phyloP scores from a whole-genome alignment of 768 basidiomycete genomes.

The Serendipita vermifera region DNA sequence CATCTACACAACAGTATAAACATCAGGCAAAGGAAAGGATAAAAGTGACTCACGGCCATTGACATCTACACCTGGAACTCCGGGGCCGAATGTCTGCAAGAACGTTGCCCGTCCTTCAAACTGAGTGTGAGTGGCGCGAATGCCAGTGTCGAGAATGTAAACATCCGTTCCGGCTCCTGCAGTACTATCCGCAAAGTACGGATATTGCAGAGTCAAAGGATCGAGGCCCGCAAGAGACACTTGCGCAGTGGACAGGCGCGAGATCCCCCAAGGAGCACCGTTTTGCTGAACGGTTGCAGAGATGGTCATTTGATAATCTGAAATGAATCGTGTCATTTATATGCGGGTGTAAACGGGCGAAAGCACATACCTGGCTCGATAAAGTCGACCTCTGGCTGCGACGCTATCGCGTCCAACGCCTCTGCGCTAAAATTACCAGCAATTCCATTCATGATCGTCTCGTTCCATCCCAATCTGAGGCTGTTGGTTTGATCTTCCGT shows the following conservation, averaged over 20 bases:
- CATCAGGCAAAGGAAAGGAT: background rate
- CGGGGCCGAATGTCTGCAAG: conserved; percentile 32
- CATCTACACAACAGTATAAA: background rate
- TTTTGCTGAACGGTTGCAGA: background rate
- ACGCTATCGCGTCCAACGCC: conserved; percentile 28
- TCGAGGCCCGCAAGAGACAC: conserved; percentile 22
- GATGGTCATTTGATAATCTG: background rate
- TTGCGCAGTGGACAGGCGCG: conserved; percentile 1
- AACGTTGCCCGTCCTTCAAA: conserved; percentile 30
- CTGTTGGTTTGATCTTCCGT: background rate
- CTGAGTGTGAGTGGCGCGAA: conserved; percentile 34
- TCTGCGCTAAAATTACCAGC: conserved; percentile 25
- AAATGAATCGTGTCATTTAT: conserved; percentile 18
- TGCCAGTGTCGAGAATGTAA: conserved; percentile 15
- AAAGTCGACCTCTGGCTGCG: conserved; percentile 29
- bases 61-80: conserved; percentile 1
- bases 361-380: conserved; percentile 32
- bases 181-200: conserved; percentile 28
- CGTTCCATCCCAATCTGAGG: background rate
- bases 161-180: conserved; percentile 20
- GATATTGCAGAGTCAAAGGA: conserved; percentile 27
- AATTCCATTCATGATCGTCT: conserved; percentile 19
- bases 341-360: background rate
- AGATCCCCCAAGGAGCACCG: conserved; percentile 10
- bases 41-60: conserved; percentile 7